These are phyloP conservation scores for Raddia distichophylla DNA, from an alignment of 176 grass and related monocot genomes.

Conservation along the genomic window DNA sequence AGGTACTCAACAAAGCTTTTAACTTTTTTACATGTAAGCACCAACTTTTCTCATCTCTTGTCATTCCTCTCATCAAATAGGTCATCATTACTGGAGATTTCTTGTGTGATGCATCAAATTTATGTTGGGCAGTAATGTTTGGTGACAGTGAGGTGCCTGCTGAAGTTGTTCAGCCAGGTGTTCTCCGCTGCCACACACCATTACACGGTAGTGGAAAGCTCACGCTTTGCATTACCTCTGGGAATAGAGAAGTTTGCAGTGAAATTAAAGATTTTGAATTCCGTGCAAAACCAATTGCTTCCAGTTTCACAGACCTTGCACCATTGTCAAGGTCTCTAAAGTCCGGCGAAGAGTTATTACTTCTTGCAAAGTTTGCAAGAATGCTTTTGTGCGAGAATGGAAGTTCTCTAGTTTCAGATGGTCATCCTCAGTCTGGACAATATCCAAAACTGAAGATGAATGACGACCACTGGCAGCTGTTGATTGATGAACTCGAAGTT, in stretches of 20 bases:
- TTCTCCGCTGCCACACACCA: slow-evolving; percentile 83
- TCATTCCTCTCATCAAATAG: slow-evolving; percentile 42
- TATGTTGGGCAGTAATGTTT: slow-evolving; percentile 75
- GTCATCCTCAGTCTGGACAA: slow-evolving; percentile 31
- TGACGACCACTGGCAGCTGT: slow-evolving; percentile 52
- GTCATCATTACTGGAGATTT: slow-evolving; percentile 93
- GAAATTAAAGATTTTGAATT: slow-evolving; percentile 90
- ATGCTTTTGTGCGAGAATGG: slow-evolving; percentile 61
- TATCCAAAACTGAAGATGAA: slow-evolving; percentile 54
- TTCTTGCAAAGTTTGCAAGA: slow-evolving; percentile 72
- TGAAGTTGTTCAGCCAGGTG: slow-evolving; percentile 90
- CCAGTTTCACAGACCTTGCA: slow-evolving; percentile 43
- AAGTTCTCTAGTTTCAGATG: slow-evolving; percentile 39
- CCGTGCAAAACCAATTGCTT: slow-evolving; percentile 50
- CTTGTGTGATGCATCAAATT: slow-evolving; percentile 63
- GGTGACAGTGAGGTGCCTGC: slow-evolving; percentile 69
- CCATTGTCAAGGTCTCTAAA: slow-evolving; percentile 42
- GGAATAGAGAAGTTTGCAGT: slow-evolving; percentile 87
- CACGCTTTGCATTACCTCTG: slow-evolving; percentile 66
- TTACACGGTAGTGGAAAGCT: slow-evolving; percentile 67
- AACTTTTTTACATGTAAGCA: slow-evolving; percentile 7
- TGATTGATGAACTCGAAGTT: slow-evolving; percentile 58
- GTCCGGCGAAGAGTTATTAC: slow-evolving; percentile 66
- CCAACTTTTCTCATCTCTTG: slow-evolving; percentile 36
- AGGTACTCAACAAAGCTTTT: slow-evolving; percentile 59